A percentile compares a stretch with the other conserved stretches of the same genome.
These are phyloP conservation scores for Micromonas pusilla DNA, from an alignment of 139 green algal species.

Conservation along the genomic window DNA sequence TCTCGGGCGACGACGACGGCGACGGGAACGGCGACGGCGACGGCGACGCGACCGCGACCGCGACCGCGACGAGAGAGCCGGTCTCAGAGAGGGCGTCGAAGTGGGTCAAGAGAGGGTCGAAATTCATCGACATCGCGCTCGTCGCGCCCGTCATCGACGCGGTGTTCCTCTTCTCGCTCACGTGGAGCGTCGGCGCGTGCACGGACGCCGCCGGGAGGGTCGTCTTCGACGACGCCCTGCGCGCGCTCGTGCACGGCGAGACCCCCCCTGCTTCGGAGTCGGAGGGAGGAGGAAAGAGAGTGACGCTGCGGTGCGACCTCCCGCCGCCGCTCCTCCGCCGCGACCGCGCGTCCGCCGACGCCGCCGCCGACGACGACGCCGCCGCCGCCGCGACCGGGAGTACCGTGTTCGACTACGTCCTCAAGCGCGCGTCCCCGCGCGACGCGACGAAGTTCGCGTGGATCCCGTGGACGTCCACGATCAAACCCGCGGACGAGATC, in stretches of 20 bases:
- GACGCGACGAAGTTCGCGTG: constrained; percentile 45
- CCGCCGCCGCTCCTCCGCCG: too few species aligned
- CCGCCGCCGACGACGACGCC: constrained; percentile 45
- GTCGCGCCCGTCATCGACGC: constrained; percentile 45
- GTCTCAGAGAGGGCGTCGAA: background rate
- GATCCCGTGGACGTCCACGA: constrained; percentile 56
- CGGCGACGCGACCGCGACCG: background rate
- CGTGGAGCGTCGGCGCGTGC: constrained; percentile 45
- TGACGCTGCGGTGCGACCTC: too few species aligned
- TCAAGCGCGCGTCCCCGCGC: constrained; percentile 41
- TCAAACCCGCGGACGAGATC: constrained; percentile 24
- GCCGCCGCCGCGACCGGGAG: constrained; percentile 39
- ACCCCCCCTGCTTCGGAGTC: too few species aligned
- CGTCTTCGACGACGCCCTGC: background rate
- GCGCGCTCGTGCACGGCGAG: background rate
- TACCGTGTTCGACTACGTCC: constrained; percentile 63
- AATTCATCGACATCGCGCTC: constrained; percentile 10
- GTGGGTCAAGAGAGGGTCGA: background rate
- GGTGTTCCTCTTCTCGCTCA: constrained; percentile 49
- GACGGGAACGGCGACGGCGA: background rate
- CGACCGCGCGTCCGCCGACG: too few species aligned
- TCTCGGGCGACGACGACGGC: too few species aligned
- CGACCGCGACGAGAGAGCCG: background rate
- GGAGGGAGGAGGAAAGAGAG: too few species aligned
- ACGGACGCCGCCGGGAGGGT: constrained; percentile 22